These are phyloP conservation scores for Candida silvicultrix DNA, from an alignment of 805 yeast species.

Conservation along the genomic window DNA sequence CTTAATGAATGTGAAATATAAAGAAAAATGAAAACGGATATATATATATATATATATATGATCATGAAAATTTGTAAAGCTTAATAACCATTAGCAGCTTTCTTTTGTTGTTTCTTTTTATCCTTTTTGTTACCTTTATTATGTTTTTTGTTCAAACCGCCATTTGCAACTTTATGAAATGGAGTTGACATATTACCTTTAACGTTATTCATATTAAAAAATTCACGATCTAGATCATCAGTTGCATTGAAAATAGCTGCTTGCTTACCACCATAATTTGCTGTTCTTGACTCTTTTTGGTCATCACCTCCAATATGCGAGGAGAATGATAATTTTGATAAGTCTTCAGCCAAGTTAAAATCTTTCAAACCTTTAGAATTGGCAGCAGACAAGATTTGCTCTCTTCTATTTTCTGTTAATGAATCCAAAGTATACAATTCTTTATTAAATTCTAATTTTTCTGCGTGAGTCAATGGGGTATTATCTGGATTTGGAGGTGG, in stretches of 20 bases:
- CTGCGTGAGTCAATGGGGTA: slow-evolving; percentile 45
- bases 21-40: not conserved
- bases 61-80: not conserved
- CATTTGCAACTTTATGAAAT: slow-evolving; percentile 51
- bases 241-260: slow-evolving; percentile 76
- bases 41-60: not conserved
- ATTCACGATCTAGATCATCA: slow-evolving; percentile 78
- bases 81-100: not conserved
- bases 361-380: slow-evolving; percentile 47
- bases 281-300: slow-evolving; percentile 39
- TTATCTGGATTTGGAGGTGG: slow-evolving; percentile 79
- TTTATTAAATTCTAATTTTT: slow-evolving; percentile 59
- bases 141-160: slow-evolving; percentile 44
- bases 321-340: slow-evolving; percentile 70
- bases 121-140: slow-evolving; percentile 72
- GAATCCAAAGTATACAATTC: slow-evolving; percentile 62
- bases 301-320: slow-evolving; percentile 59
- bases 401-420: slow-evolving; percentile 67
- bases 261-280: slow-evolving; percentile 74
- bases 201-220: slow-evolving; percentile 63
- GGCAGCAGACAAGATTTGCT: slow-evolving; percentile 64
- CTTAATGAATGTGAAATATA: not conserved
- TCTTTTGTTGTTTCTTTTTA: slow-evolving; percentile 31
- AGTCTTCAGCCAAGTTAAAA: slow-evolving; percentile 63
- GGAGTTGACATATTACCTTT: slow-evolving; percentile 64